A percentile compares a stretch with the other conserved stretches of the same genome.
phyloP scores from a whole-genome alignment of 1,139 yeast genomes.

The Saccharomycopsis phalli region DNA sequence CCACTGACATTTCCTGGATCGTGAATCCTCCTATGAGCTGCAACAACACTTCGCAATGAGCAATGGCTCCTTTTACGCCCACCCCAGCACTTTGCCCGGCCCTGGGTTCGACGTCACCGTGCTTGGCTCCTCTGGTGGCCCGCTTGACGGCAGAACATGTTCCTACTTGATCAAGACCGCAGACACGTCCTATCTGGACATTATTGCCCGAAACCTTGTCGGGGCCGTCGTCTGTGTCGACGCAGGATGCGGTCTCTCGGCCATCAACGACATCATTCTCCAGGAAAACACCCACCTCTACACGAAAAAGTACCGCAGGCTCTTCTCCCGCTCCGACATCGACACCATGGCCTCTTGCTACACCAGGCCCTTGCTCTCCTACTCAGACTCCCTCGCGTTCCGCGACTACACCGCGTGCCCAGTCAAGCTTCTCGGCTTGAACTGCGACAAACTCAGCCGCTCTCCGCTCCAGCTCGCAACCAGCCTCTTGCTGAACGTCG shows the following conservation, averaged over 20 bases:
- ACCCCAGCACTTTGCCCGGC: too few species aligned
- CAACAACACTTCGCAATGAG: too few species aligned
- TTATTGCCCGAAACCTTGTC: constrained; percentile 26
- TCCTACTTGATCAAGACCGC: constrained; percentile 57
- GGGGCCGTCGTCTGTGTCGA: constrained; percentile 42
- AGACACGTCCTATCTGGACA: constrained; percentile 31
- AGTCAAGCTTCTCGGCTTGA: constrained; percentile 20
- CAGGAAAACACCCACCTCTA: constrained; percentile 20
- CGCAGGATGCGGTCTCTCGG: constrained; percentile 68
- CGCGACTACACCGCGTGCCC: constrained; percentile 21
- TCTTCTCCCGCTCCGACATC: constrained; percentile 6
- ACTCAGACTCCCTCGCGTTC: constrained; percentile 22
- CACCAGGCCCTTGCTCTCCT: constrained; percentile 21
- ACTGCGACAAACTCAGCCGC: constrained; percentile 18
- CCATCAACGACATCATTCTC: constrained; percentile 42
- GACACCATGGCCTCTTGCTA: constrained; percentile 21
- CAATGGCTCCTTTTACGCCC: too few species aligned
- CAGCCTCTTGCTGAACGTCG: constrained; percentile 31
- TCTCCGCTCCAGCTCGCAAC: constrained; percentile 25
- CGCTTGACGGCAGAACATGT: constrained; percentile 59
- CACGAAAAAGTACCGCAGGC: constrained; percentile 6
- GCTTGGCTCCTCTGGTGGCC: constrained; percentile 75
- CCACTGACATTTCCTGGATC: too few species aligned
- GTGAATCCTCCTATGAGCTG: too few species aligned
- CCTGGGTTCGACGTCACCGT: constrained; percentile 46